Base-by-base conservation (phyloP, 2,329 filamentous ascomycete genomes). In the Knoxdaviesia capensis region DNA sequence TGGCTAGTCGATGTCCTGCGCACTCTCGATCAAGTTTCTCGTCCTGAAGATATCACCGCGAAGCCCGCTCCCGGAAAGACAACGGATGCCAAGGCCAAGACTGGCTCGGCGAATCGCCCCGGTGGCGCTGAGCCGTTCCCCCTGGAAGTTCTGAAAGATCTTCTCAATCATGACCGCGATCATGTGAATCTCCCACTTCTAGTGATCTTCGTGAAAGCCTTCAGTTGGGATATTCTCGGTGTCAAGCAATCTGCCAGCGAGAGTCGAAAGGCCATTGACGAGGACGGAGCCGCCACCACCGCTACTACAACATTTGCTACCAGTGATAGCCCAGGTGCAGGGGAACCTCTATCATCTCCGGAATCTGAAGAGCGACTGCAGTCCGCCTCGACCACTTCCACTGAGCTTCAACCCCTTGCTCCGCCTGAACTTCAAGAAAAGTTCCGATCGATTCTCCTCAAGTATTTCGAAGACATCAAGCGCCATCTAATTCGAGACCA, bases 91-190 rank as follows among this genome's bases (percentile, higher is more conserved):
- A 81, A 67, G 64, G 66, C 62, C 50, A 71, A 72, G 45, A 53
- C 65, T 7, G 56, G 60, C 35, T 66, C 68, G 29, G 59, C 63
- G 41, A 73, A 75, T 45, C 74, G 75, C 48, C 69, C 71, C 31
- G 74, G 70, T 36, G 77, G 80, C 45, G 72, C 84, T 2, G 90
- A 98, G 48, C 90, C 90, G 0, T 96, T 98, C 50, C 92, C 92
- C 4, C 66, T 98, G 20, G 90, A 98, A 57, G 88, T 96, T n/a
- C 65, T 98, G 36, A 98, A 98, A 61, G 92, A 98, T 55, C 71
- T 98, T 48, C 70, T 98, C 10, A 86, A 87, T 6, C 80, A 96
- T 54, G 90, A 98, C 56, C 76, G 86, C 43, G 88, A 98, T 50
- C 90, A 96, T 54, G 66, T 75, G 43, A 98, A 96, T 54, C 62